These are phyloP conservation scores for Exserohilum rostratum DNA, from an alignment of 2,329 filamentous ascomycete genomes.

Conservation along the genomic window DNA sequence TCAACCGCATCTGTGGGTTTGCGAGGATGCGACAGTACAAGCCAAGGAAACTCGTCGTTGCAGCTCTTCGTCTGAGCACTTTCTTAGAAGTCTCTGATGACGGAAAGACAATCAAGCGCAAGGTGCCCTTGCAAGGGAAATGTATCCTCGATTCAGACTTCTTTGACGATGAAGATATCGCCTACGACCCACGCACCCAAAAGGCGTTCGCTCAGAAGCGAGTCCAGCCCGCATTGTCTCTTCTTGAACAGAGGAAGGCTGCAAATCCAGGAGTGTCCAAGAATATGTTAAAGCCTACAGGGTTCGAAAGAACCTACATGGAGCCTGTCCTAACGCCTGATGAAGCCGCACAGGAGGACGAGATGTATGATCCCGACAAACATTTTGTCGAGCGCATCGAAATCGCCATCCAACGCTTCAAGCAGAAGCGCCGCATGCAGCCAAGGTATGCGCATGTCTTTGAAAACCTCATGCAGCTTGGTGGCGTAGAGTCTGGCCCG, in stretches of 20 bases:
- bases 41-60: constrained; percentile 46
- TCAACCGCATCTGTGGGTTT: constrained; percentile 54
- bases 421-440: constrained; percentile 75
- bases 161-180: constrained; percentile 33
- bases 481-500: constrained; percentile 71
- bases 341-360: constrained; percentile 69
- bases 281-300: constrained; percentile 52
- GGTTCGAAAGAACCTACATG: constrained; percentile 72
- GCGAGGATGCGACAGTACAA: constrained; percentile 55
- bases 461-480: constrained; percentile 79
- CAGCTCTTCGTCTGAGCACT: constrained; percentile 50
- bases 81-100: constrained; percentile 51
- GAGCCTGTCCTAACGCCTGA: constrained; percentile 78
- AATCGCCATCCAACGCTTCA: constrained; percentile 81
- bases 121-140: constrained; percentile 45
- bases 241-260: constrained; percentile 38
- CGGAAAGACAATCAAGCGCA: constrained; percentile 52
- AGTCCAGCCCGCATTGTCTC: constrained; percentile 27
- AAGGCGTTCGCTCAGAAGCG: constrained; percentile 22
- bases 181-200: constrained; percentile 36
- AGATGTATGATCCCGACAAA: constrained; percentile 67
- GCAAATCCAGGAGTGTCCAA: constrained; percentile 48
- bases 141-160: constrained; percentile 39
- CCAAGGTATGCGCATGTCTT: constrained; percentile 69
- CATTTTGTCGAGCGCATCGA: constrained; percentile 73